Base-by-base conservation (phyloP, 495 filamentous ascomycete species). In the Neurospora discreta region DNA sequence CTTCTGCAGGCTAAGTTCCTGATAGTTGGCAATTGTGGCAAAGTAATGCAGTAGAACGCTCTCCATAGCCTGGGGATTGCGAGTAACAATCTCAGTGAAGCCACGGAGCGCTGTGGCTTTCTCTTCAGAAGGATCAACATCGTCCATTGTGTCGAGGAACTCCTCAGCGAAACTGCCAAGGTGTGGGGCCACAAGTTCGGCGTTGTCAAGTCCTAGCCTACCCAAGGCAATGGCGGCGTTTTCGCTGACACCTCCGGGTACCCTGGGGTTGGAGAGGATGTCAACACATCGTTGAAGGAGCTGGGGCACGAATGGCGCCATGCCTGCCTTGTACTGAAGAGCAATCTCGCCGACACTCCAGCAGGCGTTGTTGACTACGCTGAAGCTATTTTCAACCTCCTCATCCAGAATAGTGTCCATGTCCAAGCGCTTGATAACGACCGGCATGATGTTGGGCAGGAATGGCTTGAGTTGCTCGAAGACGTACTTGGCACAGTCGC, bases 281-380 rank as follows among this genome's bases (percentile, higher is more conserved):
- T 87, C 84, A 52, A 90, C 83, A 26, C 94, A 87, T 20, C 91
- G 89, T 39, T 89, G 85, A 69, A 97, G 91, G 15, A 98, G 81
- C 72, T 91, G 85, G 13, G 92, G 89, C 26, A 92, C 87, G 75
- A 91, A 97, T 0, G 93, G 92, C 1, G 84, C 85, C 87, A 98
- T 91, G 26, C 82, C 86, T 52, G 84, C 84, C 72, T 88, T 87
- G 75, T 92, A 88, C 76, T 92, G 89, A 80, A 98, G 89, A 10
- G 93, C 90, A 71, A 99, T 96, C 82, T 99, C 95, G 20, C 95
- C 95, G 30, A 89, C 91, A 39, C 94, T 95, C 95, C 95, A 99
- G 84, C 96, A 98, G 39, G 95, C 94, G 78, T 99, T 99, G 86
- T 98, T 99, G 71, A 98, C 87, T 20, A 97, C 95, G 60, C 91